Evolutionary conservation across 495 filamentous ascomycete species (phyloP).

Genomic region (Penicillium turbatum): DNA sequence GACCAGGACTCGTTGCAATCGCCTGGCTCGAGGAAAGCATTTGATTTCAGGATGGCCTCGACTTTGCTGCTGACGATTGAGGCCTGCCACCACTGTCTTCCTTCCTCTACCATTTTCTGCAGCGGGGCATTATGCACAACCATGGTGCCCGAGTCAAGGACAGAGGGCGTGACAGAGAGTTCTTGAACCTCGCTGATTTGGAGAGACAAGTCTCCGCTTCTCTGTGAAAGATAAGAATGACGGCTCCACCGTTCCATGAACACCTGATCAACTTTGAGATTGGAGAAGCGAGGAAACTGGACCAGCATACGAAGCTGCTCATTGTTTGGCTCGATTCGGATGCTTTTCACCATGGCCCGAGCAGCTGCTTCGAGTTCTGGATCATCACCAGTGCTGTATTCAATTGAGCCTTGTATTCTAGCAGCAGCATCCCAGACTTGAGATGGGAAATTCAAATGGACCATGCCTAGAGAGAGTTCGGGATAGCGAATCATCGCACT

Average conservation of each 20-base stretch:
- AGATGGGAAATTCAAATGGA: conserved; percentile 42
- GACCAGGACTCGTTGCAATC: conserved; percentile 19
- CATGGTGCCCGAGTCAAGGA: conserved; percentile 9
- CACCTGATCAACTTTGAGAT: conserved; percentile 26
- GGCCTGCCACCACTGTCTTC: conserved; percentile 45
- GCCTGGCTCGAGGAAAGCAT: conserved; percentile 29
- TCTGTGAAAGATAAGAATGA: conserved; percentile 17
- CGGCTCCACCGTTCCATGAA: conserved; percentile 32
- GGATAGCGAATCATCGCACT: conserved; percentile 17
- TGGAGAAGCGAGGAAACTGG: conserved; percentile 16
- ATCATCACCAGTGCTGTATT: conserved; percentile 6
- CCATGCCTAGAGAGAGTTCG: conserved; percentile 19
- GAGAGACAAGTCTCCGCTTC: conserved; percentile 29
- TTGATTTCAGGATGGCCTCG: conserved; percentile 25
- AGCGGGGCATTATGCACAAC: conserved; percentile 21
- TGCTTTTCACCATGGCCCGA: conserved; percentile 23
- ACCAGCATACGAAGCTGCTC: conserved; percentile 7
- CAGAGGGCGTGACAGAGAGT: conserved; percentile 19
- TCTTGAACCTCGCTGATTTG: conserved; percentile 42
- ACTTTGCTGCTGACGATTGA: conserved; percentile 32
- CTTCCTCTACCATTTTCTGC: conserved; percentile 27
- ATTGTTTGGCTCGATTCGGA: conserved; percentile 30
- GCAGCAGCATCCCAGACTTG: conserved; percentile 46
- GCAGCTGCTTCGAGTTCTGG: conserved; percentile 22
- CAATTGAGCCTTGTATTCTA: conserved; percentile 18